Percentiles rank a stretch among this genome's conserved stretches.
Conservation (phyloP, 2,329 filamentous ascomycete species). For the Aspergillus eucalypticola region DNA sequence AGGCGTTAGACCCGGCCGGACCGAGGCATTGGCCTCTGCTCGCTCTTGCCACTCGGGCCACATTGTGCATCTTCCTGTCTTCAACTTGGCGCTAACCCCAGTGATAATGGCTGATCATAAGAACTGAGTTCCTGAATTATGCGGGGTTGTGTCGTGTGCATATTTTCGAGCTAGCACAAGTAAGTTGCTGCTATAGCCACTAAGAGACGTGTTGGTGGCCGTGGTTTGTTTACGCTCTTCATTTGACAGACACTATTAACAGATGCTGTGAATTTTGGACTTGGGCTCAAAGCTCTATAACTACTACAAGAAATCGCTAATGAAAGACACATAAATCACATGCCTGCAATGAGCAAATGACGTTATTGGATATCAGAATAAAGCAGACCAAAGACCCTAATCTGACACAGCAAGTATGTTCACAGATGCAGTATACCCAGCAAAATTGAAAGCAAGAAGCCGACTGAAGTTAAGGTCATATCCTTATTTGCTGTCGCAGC, state of each 20-base stretch:
- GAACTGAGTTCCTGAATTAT: not conserved
- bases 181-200: not conserved
- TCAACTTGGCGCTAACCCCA: not conserved
- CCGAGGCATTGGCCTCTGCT: constrained; percentile 20
- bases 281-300: not conserved
- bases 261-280: not conserved
- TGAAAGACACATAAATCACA: too few species aligned
- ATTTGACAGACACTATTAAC: not conserved
- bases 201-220: not conserved
- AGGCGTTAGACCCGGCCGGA: constrained; percentile 12
- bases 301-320: too few species aligned
- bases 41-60: not conserved
- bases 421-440: not conserved
- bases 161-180: not conserved
- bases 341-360: not conserved
- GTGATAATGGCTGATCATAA: not conserved
- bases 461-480: not conserved
- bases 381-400: not conserved
- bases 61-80: not conserved
- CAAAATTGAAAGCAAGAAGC: not conserved
- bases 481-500: constrained; percentile 7
- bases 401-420: not conserved
- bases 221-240: not conserved
- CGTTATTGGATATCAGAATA: not conserved
- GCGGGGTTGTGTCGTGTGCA: not conserved